Conservation (phyloP, 75 land plant genomes). For the Pinus albicaulis region DNA sequence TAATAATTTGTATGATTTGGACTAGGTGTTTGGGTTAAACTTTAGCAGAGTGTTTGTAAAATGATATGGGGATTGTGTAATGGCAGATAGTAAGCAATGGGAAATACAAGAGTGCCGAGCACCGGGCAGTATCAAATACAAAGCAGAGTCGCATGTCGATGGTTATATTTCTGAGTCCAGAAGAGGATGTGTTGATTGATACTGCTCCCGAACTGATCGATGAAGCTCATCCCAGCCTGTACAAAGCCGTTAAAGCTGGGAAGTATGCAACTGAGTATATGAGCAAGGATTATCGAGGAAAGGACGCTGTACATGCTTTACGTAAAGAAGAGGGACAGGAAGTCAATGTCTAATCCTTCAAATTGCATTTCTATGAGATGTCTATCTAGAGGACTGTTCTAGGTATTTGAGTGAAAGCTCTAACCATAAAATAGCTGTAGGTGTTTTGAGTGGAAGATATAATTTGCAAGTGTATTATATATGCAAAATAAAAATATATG, state of each 20-base stretch:
- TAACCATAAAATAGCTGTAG: no score
- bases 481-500: no score
- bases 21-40: no score
- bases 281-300: not conserved
- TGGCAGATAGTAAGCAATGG: conserved; percentile 45
- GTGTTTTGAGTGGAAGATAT: no score
- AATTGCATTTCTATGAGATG: no score
- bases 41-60: no score
- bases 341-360: no score
- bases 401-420: no score
- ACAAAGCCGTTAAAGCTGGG: conserved; percentile 10
- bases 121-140: conserved; percentile 36
- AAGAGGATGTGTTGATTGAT: conserved; percentile 18
- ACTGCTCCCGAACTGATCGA: conserved; percentile 33
- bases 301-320: not conserved
- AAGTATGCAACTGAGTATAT: not conserved
- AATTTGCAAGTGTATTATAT: no score
- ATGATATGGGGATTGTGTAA: not conserved
- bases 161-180: conserved; percentile 25
- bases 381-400: no score
- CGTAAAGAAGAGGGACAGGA: not conserved
- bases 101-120: conserved; percentile 41
- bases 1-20: not conserved
- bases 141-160: conserved; percentile 22
- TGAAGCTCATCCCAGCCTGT: conserved; percentile 14